A percentile compares a stretch with the other conserved stretches of the same genome.
These are phyloP conservation scores for Fusarium sp. DNA, from an alignment of 2,329 filamentous ascomycete species.

Conservation along the genomic window DNA sequence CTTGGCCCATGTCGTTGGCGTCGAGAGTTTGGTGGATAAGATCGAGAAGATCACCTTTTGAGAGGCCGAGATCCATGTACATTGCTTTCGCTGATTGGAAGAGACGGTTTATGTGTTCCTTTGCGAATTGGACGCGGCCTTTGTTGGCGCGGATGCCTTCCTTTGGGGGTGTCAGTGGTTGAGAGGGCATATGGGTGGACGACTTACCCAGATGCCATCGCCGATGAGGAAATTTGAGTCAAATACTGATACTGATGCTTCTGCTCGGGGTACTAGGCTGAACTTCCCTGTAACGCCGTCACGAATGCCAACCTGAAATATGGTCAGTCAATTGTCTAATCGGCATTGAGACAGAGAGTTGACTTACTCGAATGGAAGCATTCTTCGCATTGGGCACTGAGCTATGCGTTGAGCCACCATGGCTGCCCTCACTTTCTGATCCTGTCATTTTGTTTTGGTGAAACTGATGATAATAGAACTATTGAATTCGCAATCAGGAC, in stretches of 20 bases:
- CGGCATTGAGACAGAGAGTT: rapidly evolving
- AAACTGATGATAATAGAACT: rapidly evolving
- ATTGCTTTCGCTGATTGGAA: slow-evolving; percentile 14
- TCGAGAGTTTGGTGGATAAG: background rate
- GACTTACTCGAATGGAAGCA: background rate
- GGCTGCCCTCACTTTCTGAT: rapidly evolving
- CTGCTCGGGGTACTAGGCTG: background rate
- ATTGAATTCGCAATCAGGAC: background rate
- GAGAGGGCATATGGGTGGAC: rapidly evolving
- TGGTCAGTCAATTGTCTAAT: rapidly evolving
- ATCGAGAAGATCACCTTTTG: background rate
- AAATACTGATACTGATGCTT: background rate
- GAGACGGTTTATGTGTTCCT: background rate
- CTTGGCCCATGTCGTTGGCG: background rate
- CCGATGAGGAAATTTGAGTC: slow-evolving; percentile 16
- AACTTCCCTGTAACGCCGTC: background rate
- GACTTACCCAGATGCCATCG: slow-evolving; percentile 13
- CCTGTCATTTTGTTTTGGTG: background rate
- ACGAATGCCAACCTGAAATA: background rate
- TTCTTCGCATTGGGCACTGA: slow-evolving; percentile 9
- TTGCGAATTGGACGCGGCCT: background rate
- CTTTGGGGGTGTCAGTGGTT: background rate
- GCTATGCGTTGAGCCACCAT: slow-evolving; percentile 10
- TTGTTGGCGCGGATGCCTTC: slow-evolving; percentile 20
- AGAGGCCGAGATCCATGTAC: slow-evolving; percentile 5